Evolutionary conservation across 805 yeast genomes (phyloP).

Genomic region (Wickerhamiella dianesei): DNA sequence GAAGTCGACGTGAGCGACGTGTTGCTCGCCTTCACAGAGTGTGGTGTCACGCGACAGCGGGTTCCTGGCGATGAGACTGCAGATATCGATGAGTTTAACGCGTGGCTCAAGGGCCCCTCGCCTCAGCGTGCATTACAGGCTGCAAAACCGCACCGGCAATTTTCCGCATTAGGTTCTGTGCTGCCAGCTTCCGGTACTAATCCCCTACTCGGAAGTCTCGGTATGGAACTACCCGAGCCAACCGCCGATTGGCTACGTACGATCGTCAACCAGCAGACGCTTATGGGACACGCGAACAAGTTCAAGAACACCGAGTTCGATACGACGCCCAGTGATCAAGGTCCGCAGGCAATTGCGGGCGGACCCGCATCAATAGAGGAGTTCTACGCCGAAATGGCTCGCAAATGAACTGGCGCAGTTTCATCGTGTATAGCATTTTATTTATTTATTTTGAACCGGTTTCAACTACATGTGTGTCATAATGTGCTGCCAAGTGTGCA

Average conservation of each 20-base stretch:
- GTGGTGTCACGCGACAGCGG: conserved; percentile 51
- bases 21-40: conserved; percentile 51
- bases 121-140: conserved; percentile 15
- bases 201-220: not conserved
- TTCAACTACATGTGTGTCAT: no score
- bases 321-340: not conserved
- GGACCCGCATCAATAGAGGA: conserved; percentile 15
- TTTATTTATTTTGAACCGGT: not conserved
- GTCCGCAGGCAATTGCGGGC: conserved; percentile 12
- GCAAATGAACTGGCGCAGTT: conserved; percentile 1
- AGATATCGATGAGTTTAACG: conserved; percentile 39
- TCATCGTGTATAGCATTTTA: not conserved
- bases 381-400: conserved; percentile 4
- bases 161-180: conserved; percentile 14
- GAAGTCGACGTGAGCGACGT: conserved; percentile 51
- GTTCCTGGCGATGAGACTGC: conserved; percentile 31
- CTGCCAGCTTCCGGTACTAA: conserved; percentile 4
- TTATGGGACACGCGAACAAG: conserved; percentile 25
- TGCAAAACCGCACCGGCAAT: conserved; percentile 13
- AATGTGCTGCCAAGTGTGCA: no score
- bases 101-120: conserved; percentile 31
- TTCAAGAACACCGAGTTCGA: conserved; percentile 24
- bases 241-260: conserved; percentile 25
- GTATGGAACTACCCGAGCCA: not conserved
- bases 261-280: conserved; percentile 22